These are phyloP conservation scores for Endoconidiophora laricicola DNA, from an alignment of 2,329 filamentous ascomycete species.

Conservation along the genomic window DNA sequence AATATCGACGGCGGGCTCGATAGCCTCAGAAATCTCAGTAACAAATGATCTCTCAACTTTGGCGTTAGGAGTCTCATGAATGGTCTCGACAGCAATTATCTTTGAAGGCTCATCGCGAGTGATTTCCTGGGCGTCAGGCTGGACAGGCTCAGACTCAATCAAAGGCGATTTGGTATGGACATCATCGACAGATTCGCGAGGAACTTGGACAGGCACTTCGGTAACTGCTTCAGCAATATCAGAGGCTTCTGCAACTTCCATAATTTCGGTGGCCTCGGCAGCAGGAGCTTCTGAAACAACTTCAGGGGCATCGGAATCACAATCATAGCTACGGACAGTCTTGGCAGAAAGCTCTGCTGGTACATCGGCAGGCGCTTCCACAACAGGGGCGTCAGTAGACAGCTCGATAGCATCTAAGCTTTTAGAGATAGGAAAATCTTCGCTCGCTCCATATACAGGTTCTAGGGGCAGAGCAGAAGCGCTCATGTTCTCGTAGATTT, in stretches of 20 bases:
- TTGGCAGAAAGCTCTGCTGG: neutral
- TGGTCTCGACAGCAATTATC: neutral
- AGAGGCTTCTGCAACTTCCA: neutral
- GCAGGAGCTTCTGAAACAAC: neutral
- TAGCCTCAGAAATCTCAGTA: neutral
- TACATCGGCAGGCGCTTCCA: neutral
- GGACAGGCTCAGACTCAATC: conserved; percentile 1
- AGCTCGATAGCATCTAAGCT: neutral
- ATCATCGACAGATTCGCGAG: neutral
- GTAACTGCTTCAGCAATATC: neutral
- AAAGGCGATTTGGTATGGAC: neutral
- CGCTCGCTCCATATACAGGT: neutral
- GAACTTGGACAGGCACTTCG: neutral
- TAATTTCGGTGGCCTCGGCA: neutral
- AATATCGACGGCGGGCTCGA: neutral
- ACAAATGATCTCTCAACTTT: neutral
- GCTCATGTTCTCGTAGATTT: conserved; percentile 3
- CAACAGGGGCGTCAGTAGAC: neutral
- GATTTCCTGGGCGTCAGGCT: neutral
- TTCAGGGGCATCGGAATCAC: neutral
- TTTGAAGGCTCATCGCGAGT: neutral
- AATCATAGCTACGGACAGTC: neutral
- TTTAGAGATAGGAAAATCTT: neutral
- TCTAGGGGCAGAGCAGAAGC: neutral
- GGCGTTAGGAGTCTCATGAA: too few species aligned